These are phyloP conservation scores for Podospora anserina DNA, from an alignment of 495 filamentous ascomycete genomes.

Conservation along the genomic window DNA sequence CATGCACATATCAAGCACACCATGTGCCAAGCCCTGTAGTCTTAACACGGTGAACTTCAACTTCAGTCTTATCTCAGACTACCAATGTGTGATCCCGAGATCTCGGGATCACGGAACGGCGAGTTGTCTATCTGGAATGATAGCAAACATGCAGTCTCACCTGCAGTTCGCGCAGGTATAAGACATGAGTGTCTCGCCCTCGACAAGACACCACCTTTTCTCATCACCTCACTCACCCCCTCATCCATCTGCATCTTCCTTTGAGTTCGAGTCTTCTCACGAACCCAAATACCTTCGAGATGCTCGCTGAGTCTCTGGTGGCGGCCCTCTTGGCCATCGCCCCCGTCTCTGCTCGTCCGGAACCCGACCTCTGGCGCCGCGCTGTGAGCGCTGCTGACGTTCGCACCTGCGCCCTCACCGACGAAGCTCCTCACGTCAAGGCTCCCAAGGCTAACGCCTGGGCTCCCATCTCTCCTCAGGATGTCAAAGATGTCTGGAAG, in stretches of 20 bases:
- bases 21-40: not conserved
- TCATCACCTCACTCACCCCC: conserved; percentile 3
- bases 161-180: not conserved
- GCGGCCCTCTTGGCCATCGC: conserved; percentile 16
- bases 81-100: not conserved
- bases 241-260: conserved; percentile 2
- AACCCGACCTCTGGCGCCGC: conserved; percentile 15
- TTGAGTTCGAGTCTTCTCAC: not conserved
- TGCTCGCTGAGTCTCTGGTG: conserved; percentile 13
- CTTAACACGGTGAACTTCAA: not conserved
- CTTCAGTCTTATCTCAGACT: not conserved
- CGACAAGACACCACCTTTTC: not conserved
- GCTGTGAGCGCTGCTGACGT: conserved; percentile 8
- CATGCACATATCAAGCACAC: not conserved
- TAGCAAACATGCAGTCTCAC: not conserved
- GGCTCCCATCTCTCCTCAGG: conserved; percentile 30
- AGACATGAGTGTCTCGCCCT: not conserved
- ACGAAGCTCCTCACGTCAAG: conserved; percentile 17
- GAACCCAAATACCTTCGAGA: conserved; percentile 7
- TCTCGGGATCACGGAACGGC: not conserved
- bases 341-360: conserved; percentile 18
- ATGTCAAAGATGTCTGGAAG: conserved; percentile 32
- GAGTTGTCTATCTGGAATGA: not conserved
- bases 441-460: conserved; percentile 34
- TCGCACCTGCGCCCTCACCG: conserved; percentile 18